phyloP scores from a whole-genome alignment of 305 asterid species.

The Rubia peregrina region DNA sequence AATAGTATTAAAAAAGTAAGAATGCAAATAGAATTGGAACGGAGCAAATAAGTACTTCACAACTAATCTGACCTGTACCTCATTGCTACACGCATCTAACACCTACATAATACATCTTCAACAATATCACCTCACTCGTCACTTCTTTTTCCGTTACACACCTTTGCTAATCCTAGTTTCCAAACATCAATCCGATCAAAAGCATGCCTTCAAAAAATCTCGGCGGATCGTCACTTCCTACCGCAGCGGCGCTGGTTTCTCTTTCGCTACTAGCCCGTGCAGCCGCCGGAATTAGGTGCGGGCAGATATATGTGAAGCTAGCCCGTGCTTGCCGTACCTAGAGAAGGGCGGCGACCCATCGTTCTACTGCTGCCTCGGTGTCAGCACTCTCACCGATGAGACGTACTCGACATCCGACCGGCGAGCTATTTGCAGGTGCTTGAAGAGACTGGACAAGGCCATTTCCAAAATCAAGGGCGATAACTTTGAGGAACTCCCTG shows the following conservation, averaged over 20 bases:
- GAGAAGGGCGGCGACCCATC: background rate
- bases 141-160: no score
- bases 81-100: no score
- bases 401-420: background rate
- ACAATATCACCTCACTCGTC: no score
- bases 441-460: background rate
- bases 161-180: no score
- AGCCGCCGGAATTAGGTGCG: background rate
- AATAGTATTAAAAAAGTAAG: no score
- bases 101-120: no score
- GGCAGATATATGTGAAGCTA: background rate
- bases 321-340: background rate
- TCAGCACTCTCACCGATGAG: background rate
- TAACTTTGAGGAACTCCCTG: background rate
- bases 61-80: no score
- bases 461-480: background rate
- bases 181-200: background rate
- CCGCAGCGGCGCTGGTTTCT: background rate
- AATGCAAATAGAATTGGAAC: no score
- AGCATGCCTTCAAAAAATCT: background rate
- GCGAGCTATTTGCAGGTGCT: background rate
- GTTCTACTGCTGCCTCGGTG: background rate
- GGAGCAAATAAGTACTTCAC: no score
- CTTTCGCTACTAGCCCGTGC: background rate
- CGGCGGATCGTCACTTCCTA: background rate